Conservation (phyloP, 164 flowering plant genomes). For the Berberis vulgaris region DNA sequence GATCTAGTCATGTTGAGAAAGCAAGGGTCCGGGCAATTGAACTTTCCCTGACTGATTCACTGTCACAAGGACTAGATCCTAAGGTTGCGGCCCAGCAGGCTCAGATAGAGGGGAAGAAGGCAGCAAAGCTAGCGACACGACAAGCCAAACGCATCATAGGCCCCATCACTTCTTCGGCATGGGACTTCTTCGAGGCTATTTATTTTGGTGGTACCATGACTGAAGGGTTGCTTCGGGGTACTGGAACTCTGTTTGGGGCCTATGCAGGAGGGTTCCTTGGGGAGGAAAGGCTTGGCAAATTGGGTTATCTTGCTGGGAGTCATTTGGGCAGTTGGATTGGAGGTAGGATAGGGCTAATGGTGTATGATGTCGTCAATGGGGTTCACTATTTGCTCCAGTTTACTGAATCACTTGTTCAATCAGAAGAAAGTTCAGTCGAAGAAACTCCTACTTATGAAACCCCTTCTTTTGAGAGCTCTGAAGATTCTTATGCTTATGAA, state of each 20-base stretch:
- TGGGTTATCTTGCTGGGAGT: constrained; percentile 86
- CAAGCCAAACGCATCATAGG: constrained; percentile 84
- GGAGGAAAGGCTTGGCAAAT: constrained; percentile 67
- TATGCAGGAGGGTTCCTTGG: constrained; percentile 72
- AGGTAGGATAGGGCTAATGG: constrained; percentile 85
- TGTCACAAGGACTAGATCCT: constrained; percentile 48
- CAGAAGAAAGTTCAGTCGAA: constrained; percentile 14
- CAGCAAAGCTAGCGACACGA: constrained; percentile 68
- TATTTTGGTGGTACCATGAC: constrained; percentile 83
- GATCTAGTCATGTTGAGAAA: constrained; percentile 63
- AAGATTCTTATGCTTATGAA: constrained; percentile 4
- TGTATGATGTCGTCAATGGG: constrained; percentile 74
- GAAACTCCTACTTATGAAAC: constrained; percentile 13
- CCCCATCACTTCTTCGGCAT: constrained; percentile 78
- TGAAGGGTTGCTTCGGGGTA: constrained; percentile 78
- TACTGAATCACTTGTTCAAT: constrained; percentile 8
- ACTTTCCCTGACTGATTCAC: constrained; percentile 60
- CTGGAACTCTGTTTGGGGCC: constrained; percentile 77
- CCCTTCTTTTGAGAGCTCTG: constrained; percentile 1
- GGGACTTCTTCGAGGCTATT: constrained; percentile 94
- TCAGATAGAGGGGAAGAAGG: constrained; percentile 75
- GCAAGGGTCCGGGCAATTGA: constrained; percentile 60
- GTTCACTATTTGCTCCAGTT: constrained; percentile 50
- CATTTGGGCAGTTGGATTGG: constrained; percentile 90
- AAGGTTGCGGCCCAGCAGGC: constrained; percentile 70